A percentile compares a stretch with the other conserved stretches of the same genome.
Evolutionary conservation across 2,329 filamentous ascomycete genomes (phyloP).

Genomic region (Alternaria sp.): DNA sequence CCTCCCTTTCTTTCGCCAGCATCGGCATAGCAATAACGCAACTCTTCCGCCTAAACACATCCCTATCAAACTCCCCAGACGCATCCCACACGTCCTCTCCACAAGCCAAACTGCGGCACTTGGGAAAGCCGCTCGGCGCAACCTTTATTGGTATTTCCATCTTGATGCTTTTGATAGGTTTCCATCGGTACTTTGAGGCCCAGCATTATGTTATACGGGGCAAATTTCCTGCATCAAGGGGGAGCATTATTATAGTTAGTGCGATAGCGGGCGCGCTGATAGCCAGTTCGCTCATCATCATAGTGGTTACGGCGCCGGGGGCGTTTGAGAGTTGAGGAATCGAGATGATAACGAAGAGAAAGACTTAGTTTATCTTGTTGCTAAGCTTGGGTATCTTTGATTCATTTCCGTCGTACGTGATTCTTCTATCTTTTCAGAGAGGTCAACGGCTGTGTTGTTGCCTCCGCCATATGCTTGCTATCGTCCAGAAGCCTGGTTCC

Average conservation of each 20-base stretch:
- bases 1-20: constrained; percentile 80
- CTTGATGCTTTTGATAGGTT: constrained; percentile 77
- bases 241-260: constrained; percentile 76
- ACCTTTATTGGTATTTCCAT: constrained; percentile 81
- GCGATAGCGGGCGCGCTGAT: constrained; percentile 69
- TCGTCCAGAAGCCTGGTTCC: background rate
- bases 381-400: constrained; percentile 36
- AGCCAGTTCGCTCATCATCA: constrained; percentile 66
- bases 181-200: constrained; percentile 78
- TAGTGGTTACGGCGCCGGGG: constrained; percentile 63
- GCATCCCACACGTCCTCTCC: constrained; percentile 4
- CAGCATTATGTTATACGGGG: constrained; percentile 83
- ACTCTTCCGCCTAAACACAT: constrained; percentile 82
- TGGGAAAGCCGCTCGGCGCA: constrained; percentile 63
- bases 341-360: background rate
- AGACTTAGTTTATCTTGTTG: constrained; percentile 5
- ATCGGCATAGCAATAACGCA: constrained; percentile 87
- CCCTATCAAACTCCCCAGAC: constrained; percentile 51
- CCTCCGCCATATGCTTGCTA: constrained; percentile 12
- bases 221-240: constrained; percentile 81
- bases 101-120: constrained; percentile 34
- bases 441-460: background rate
- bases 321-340: constrained; percentile 51
- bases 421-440: constrained; percentile 3
- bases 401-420: constrained; percentile 20